These are phyloP conservation scores for Bacidia rubella DNA, from an alignment of 495 filamentous ascomycete species.

Conservation along the genomic window DNA sequence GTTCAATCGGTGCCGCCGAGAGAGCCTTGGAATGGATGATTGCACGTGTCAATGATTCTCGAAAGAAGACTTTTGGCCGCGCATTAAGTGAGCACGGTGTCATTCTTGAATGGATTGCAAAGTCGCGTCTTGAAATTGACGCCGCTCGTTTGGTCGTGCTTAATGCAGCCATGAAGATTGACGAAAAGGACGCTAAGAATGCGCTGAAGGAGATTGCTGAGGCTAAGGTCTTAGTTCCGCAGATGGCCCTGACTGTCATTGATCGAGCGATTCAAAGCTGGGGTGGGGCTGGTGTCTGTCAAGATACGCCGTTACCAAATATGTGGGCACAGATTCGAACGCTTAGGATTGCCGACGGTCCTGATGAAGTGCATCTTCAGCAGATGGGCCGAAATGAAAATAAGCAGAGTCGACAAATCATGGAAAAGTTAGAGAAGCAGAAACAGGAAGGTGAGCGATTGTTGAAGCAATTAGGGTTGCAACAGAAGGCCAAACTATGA, in stretches of 20 bases:
- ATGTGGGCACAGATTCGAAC: conserved; percentile 81
- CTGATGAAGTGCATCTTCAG: conserved; percentile 88
- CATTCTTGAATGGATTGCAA: conserved; percentile 86
- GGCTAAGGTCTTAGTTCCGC: conserved; percentile 74
- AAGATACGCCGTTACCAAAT: conserved; percentile 78
- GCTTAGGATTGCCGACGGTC: conserved; percentile 74
- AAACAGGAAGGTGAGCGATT: conserved; percentile 48
- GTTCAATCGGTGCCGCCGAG: conserved; percentile 76
- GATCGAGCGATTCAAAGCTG: conserved; percentile 80
- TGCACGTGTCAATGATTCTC: conserved; percentile 75
- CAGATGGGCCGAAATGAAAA: conserved; percentile 83
- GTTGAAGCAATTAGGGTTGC: conserved; percentile 46
- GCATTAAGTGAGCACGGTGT: conserved; percentile 69
- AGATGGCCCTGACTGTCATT: conserved; percentile 64
- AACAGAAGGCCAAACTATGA: conserved; percentile 35
- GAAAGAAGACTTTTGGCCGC: conserved; percentile 75
- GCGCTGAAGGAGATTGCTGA: conserved; percentile 75
- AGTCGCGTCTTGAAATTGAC: conserved; percentile 81
- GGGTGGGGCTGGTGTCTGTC: conserved; percentile 73
- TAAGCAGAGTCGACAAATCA: conserved; percentile 47
- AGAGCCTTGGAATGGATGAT: conserved; percentile 79
- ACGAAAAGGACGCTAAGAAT: conserved; percentile 63
- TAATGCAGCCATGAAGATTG: conserved; percentile 84
- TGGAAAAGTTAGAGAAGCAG: conserved; percentile 51
- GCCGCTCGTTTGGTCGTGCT: conserved; percentile 73